Percentiles rank a stretch among this genome's conserved stretches.
These are phyloP conservation scores for Pseudogymnoascus sp. DNA, from an alignment of 2,329 filamentous ascomycete species.

Conservation along the genomic window DNA sequence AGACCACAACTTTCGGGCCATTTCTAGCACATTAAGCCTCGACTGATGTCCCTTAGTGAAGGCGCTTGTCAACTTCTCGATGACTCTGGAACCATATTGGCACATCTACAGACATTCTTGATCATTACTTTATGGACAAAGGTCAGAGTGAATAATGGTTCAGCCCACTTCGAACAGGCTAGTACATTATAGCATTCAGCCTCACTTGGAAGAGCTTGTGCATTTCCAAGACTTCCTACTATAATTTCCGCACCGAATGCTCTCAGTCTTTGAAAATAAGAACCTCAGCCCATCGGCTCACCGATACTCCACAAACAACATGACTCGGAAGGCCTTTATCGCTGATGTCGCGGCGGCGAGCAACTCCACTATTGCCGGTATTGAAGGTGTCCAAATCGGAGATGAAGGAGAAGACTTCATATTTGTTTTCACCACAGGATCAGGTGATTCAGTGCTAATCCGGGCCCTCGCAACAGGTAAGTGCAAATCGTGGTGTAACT, in stretches of 20 bases:
- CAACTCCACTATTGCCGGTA: conserved; percentile 35
- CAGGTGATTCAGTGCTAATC: conserved; percentile 22
- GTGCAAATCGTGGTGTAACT: conserved; percentile 18
- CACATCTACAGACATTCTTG: neutral
- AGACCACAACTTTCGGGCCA: neutral
- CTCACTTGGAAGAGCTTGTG: neutral
- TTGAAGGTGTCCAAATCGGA: conserved; percentile 51
- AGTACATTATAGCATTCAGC: neutral
- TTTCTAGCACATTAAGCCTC: neutral
- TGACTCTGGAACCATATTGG: neutral
- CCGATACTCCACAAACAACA: conserved; percentile 28
- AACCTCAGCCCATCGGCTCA: neutral
- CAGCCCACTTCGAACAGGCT: neutral
- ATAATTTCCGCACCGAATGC: neutral
- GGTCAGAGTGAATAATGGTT: neutral
- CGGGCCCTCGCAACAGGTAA: conserved; percentile 20
- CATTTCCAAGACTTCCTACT: neutral
- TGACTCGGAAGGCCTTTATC: conserved; percentile 61
- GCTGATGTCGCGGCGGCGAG: conserved; percentile 43
- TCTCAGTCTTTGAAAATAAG: neutral
- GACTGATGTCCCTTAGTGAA: neutral
- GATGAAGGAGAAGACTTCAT: conserved; percentile 66
- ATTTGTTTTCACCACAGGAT: conserved; percentile 44
- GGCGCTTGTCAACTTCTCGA: neutral
- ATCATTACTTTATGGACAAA: neutral